These are phyloP conservation scores for sunflower (Helianthus annuus) DNA, from an alignment of 129 eudicot genomes.

Conservation along the genomic window DNA sequence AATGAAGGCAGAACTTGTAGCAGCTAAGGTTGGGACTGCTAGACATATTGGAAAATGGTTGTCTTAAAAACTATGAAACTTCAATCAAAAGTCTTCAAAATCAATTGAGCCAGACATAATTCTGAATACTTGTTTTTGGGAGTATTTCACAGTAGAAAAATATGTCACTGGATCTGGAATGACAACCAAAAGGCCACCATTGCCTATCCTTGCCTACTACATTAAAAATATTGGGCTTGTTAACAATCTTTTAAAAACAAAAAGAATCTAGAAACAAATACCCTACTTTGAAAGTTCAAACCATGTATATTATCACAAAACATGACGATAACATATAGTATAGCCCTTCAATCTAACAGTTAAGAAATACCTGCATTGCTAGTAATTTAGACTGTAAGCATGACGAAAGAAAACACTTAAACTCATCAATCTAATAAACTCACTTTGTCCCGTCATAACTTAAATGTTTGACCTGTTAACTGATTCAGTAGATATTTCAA, in stretches of 20 bases:
- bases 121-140: constrained; percentile 79
- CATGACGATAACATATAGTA: neutral
- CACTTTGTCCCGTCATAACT: too few relatives aligned
- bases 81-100: too few relatives aligned
- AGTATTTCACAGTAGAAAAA: constrained; percentile 80
- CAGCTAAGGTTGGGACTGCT: too few relatives aligned
- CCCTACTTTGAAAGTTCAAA: neutral
- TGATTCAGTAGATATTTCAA: neutral
- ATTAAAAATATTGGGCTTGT: constrained; percentile 36
- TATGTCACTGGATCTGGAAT: constrained; percentile 98
- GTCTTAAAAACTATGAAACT: too few relatives aligned
- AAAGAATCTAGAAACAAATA: constrained; percentile 6
- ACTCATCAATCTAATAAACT: too few relatives aligned
- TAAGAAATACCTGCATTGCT: neutral
- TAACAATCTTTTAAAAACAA: constrained; percentile 2
- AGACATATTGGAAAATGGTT: too few relatives aligned
- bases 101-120: constrained; percentile 45
- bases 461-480: neutral
- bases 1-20: too few relatives aligned
- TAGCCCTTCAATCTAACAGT: constrained; percentile 8
- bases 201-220: constrained; percentile 88
- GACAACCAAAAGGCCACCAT: constrained; percentile 72
- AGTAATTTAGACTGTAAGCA: too few relatives aligned
- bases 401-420: too few relatives aligned
- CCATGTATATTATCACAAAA: neutral